A percentile compares a stretch with the other conserved stretches of the same genome.
phyloP scores from a whole-genome alignment of 2,329 filamentous ascomycete genomes.

The Cladorrhinum sp. region DNA sequence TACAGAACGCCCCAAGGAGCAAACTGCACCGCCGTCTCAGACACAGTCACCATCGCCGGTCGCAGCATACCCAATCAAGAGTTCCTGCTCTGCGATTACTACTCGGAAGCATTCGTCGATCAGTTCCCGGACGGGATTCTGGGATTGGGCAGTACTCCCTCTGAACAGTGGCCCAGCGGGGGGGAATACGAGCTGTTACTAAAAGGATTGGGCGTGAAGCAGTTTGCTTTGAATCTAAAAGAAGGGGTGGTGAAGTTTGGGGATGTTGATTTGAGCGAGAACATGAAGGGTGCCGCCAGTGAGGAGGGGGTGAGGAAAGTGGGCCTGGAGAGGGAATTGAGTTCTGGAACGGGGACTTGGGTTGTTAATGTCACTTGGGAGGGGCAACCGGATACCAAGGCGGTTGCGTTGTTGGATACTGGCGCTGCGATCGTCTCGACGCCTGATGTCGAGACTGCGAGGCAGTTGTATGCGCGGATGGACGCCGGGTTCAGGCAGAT shows the following conservation, averaged over 20 bases:
- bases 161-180: conserved; percentile 5
- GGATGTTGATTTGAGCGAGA: background rate
- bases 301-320: conserved; percentile 22
- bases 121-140: conserved; percentile 35
- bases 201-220: background rate
- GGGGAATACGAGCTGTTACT: background rate
- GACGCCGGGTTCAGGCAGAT: conserved; percentile 32
- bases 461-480: conserved; percentile 32
- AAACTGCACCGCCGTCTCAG: conserved; percentile 30
- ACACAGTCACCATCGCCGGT: conserved; percentile 30
- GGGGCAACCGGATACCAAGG: conserved; percentile 7
- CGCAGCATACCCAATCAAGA: conserved; percentile 27
- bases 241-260: background rate
- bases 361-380: conserved; percentile 29
- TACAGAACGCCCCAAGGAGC: conserved; percentile 25
- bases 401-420: conserved; percentile 32
- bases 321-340: conserved; percentile 25
- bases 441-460: conserved; percentile 30
- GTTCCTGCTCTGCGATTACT: conserved; percentile 33
- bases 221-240: background rate
- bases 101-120: conserved; percentile 28
- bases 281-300: no score
- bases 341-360: conserved; percentile 23
- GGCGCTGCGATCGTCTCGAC: conserved; percentile 34
- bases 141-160: conserved; percentile 27